A percentile compares a stretch with the other conserved stretches of the same genome.
Conservation (phyloP, 2,329 filamentous ascomycete genomes). For the Parascedosporium putredinis region DNA sequence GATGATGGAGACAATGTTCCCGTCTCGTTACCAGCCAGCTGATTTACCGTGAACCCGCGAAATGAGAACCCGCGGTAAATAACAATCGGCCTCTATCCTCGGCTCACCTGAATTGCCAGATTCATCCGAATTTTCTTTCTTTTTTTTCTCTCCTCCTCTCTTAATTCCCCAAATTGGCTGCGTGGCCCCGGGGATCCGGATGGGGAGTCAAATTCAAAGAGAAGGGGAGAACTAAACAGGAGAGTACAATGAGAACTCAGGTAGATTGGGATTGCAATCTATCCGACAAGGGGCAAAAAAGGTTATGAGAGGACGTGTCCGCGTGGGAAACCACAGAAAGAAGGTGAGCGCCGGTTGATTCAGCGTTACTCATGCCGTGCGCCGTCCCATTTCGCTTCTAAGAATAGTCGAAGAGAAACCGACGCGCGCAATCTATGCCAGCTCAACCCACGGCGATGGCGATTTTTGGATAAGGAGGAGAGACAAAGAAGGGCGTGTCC, state of each 20-base stretch:
- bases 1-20: too few species aligned
- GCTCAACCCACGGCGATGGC: too few species aligned
- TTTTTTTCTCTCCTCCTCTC: too few species aligned
- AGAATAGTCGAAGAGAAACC: conserved; percentile 3
- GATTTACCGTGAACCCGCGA: too few species aligned
- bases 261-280: neutral
- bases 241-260: neutral
- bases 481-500: too few species aligned
- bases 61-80: neutral
- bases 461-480: too few species aligned
- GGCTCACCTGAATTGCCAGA: conserved; percentile 6
- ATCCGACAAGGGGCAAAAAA: neutral
- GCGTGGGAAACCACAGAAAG: neutral
- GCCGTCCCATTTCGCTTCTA: conserved; percentile 4
- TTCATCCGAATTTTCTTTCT: too few species aligned
- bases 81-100: neutral
- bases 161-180: too few species aligned
- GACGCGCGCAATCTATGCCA: too few species aligned
- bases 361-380: conserved; percentile 3
- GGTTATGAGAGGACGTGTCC: neutral
- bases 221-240: neutral
- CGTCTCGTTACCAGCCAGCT: too few species aligned
- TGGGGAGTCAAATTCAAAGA: neutral
- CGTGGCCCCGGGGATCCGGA: too few species aligned
- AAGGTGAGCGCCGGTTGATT: conserved; percentile 1